Conservation (phyloP, 139 green algal species). For the Tetraselmis striata region DNA sequence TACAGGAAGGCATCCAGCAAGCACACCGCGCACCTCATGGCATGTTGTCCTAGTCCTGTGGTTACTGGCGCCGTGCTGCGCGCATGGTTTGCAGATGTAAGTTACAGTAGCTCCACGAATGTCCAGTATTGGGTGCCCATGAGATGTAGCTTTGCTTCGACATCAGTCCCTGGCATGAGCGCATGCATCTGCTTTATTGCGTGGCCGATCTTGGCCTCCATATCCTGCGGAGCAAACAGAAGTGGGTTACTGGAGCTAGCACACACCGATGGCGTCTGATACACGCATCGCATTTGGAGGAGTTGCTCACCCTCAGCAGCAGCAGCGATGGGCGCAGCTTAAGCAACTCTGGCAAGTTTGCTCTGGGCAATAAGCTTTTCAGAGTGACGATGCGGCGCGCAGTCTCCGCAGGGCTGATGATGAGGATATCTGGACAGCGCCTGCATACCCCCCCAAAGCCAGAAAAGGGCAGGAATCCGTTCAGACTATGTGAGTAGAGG, state of each 20-base stretch:
- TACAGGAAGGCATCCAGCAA: too few relatives aligned
- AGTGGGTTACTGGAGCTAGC: not conserved
- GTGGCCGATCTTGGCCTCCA: not conserved
- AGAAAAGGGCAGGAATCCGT: too few relatives aligned
- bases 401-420: not conserved
- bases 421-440: not conserved
- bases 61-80: too few relatives aligned
- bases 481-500: not conserved
- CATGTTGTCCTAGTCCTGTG: too few relatives aligned
- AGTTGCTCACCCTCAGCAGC: not conserved
- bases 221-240: not conserved
- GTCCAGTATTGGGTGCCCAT: not conserved
- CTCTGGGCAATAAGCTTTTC: not conserved
- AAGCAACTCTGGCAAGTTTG: not conserved
- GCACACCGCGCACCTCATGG: too few relatives aligned
- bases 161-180: not conserved
- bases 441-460: too few relatives aligned
- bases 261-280: not conserved
- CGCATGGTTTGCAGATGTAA: too few relatives aligned
- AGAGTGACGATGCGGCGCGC: not conserved
- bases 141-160: not conserved
- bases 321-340: not conserved
- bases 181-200: not conserved
- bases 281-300: not conserved
- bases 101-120: not conserved